phyloP scores from a whole-genome alignment of 2,329 filamentous ascomycete species.

The Cercospora zeae-maydis region DNA sequence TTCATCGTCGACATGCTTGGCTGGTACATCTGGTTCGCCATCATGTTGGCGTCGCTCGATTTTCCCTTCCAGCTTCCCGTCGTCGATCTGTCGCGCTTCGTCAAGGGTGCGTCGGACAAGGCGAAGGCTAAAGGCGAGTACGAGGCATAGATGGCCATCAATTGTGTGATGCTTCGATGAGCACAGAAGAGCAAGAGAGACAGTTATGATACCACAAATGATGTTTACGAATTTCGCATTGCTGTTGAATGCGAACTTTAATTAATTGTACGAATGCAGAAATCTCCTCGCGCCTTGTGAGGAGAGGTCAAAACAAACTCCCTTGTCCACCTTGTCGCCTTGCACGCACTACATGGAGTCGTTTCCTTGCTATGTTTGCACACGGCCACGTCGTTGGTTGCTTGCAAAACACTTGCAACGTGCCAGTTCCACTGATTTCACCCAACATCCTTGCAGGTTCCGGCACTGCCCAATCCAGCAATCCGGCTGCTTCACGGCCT shows the following conservation, averaged over 20 bases:
- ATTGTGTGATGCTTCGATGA: neutral
- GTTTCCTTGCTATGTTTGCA: neutral
- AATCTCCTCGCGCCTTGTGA: neutral
- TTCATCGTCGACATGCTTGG: slow-evolving; percentile 50
- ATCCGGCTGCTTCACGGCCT: neutral
- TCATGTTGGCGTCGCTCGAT: slow-evolving; percentile 52
- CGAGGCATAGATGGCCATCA: slow-evolving; percentile 14
- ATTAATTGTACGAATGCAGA: slow-evolving; percentile 10
- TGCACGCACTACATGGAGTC: neutral
- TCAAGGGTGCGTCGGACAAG: slow-evolving; percentile 45
- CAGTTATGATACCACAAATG: slow-evolving; percentile 8
- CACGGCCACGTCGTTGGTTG: neutral
- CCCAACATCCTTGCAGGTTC: neutral
- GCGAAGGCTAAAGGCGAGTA: slow-evolving; percentile 28
- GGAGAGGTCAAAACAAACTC: slow-evolving; percentile 8
- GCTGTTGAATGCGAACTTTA: slow-evolving; percentile 6
- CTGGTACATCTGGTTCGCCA: slow-evolving; percentile 55
- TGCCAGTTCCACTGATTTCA: neutral
- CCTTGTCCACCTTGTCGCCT: neutral
- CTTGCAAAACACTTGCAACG: neutral
- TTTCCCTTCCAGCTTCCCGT: slow-evolving; percentile 53
- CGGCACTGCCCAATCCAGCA: neutral
- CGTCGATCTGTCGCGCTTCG: slow-evolving; percentile 43
- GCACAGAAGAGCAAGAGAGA: neutral
- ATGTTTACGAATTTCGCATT: slow-evolving; percentile 5